Evolutionary conservation across 2,329 filamentous ascomycete species (phyloP).

Genomic region (Sporothrix curviconia): DNA sequence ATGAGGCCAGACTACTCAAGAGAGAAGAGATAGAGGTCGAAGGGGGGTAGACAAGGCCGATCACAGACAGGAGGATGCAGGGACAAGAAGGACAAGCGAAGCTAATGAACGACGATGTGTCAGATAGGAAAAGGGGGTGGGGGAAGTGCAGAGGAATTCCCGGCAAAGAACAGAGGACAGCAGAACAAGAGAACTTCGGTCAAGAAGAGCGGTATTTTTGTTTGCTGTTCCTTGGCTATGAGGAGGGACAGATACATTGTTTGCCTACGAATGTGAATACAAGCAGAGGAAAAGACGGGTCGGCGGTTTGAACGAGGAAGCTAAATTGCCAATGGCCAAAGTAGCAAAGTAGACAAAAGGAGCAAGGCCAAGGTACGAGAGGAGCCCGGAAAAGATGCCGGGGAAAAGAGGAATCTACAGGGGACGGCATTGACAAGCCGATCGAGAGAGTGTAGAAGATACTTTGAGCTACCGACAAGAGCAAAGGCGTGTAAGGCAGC

Average conservation of each 20-base stretch:
- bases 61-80: background rate
- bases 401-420: background rate
- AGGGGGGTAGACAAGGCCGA: background rate
- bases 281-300: background rate
- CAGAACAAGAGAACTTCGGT: background rate
- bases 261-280: background rate
- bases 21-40: background rate
- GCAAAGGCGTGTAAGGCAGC: constrained; percentile 7
- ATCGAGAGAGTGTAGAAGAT: too few species aligned
- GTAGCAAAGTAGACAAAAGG: background rate
- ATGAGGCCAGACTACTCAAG: background rate
- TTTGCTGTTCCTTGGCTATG: background rate
- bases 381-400: background rate
- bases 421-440: background rate
- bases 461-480: background rate
- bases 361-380: background rate
- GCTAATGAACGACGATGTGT: too few species aligned
- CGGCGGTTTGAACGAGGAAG: background rate
- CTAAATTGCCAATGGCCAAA: background rate
- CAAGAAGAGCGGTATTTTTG: background rate
- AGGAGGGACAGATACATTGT: too few species aligned
- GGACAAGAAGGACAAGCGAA: background rate
- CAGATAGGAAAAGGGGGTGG: too few species aligned
- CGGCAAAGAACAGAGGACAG: background rate
- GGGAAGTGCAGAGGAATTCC: constrained; percentile 2